Evolutionary conservation across 2,329 filamentous ascomycete genomes (phyloP).

Genomic region (Orbilia quercus): DNA sequence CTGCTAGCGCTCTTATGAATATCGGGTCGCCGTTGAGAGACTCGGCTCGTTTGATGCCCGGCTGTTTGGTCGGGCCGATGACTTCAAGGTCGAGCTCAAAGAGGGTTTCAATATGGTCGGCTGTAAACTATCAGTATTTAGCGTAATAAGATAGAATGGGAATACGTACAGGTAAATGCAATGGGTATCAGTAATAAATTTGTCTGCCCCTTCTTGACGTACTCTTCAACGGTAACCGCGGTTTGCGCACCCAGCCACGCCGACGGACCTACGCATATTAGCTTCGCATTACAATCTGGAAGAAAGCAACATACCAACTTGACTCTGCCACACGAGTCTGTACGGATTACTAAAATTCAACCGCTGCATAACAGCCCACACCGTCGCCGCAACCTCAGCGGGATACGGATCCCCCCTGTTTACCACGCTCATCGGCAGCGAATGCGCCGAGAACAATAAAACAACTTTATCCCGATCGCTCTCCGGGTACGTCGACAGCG

Average conservation of each 20-base stretch:
- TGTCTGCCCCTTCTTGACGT: conserved; percentile 89
- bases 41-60: conserved; percentile 88
- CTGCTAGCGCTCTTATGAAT: conserved; percentile 89
- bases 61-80: conserved; percentile 83
- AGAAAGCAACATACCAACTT: conserved; percentile 72
- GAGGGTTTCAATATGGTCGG: conserved; percentile 98
- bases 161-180: conserved; percentile 78
- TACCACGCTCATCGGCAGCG: conserved; percentile 94
- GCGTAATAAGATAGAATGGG: not conserved
- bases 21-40: conserved; percentile 89
- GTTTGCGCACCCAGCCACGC: conserved; percentile 98
- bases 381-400: conserved; percentile 92
- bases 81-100: conserved; percentile 95
- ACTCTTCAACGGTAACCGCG: conserved; percentile 83
- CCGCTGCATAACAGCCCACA: conserved; percentile 94
- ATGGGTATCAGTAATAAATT: conserved; percentile 93
- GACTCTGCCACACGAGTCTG: conserved; percentile 95
- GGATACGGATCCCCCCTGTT: conserved; percentile 97
- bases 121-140: conserved; percentile 32
- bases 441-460: conserved; percentile 93
- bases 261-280: conserved; percentile 71
- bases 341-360: conserved; percentile 90
- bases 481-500: conserved; percentile 83
- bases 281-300: not conserved
- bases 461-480: conserved; percentile 83